Percentiles rank a stretch among this genome's conserved stretches.
Conservation (phyloP, 2,329 filamentous ascomycete genomes). For the Neonectria magnoliae region DNA sequence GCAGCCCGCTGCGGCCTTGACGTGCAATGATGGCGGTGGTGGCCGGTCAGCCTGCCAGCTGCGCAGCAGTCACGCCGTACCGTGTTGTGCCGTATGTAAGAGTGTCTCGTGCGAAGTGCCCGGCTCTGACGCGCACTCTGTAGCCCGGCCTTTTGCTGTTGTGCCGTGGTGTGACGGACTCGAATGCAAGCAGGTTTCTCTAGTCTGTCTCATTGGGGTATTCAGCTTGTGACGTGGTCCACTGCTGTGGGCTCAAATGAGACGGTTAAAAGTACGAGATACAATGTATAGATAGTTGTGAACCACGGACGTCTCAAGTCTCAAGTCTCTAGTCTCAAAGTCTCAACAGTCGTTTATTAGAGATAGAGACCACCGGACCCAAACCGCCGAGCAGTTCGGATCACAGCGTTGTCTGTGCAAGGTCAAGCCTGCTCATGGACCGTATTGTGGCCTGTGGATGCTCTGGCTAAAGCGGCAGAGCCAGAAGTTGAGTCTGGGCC, state of each 20-base stretch:
- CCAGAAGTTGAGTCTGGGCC: constrained; percentile 24
- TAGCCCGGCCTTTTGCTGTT: constrained; percentile 18
- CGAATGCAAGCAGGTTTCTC: constrained; percentile 30
- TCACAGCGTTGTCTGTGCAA: constrained; percentile 32
- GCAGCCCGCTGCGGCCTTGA: constrained; percentile 26
- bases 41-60: constrained; percentile 19
- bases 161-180: constrained; percentile 37
- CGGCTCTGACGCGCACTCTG: background rate
- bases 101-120: constrained; percentile 11
- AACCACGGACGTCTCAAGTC: constrained; percentile 17
- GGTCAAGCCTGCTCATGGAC: constrained; percentile 23
- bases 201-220: constrained; percentile 39
- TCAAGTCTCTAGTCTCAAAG: constrained; percentile 5
- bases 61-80: background rate
- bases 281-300: constrained; percentile 19
- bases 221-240: constrained; percentile 37
- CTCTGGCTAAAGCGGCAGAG: constrained; percentile 28
- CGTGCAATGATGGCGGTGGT: constrained; percentile 32
- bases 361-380: constrained; percentile 33
- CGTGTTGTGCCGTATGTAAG: no score
- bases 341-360: constrained; percentile 40
- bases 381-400: constrained; percentile 27
- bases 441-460: constrained; percentile 28
- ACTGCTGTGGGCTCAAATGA: constrained; percentile 14
- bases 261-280: constrained; percentile 16